These are phyloP conservation scores for Candida adriatica DNA, from an alignment of 805 yeast species.

Conservation along the genomic window DNA sequence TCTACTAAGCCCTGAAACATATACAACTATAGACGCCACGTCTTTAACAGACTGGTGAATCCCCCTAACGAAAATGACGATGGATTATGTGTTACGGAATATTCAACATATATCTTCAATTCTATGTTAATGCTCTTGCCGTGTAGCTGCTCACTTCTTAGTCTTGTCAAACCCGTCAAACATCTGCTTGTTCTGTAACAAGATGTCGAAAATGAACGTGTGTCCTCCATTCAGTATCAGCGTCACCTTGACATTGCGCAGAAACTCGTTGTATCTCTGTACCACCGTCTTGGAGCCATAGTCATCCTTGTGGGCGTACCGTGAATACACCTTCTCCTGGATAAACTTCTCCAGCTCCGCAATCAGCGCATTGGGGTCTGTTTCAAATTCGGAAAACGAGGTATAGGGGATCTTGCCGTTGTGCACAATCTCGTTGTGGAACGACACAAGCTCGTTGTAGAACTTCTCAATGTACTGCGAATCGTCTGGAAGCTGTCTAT, in stretches of 20 bases:
- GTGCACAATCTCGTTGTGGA: conserved; percentile 24
- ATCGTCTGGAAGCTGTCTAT: conserved; percentile 47
- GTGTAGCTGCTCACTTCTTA: conserved; percentile 2
- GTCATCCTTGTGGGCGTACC: conserved; percentile 9
- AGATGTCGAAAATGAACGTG: conserved; percentile 49
- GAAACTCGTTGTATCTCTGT: conserved; percentile 30
- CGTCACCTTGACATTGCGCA: conserved; percentile 36
- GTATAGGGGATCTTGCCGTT: conserved; percentile 17
- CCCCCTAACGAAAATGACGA: conserved; percentile 6
- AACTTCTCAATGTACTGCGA: conserved; percentile 45
- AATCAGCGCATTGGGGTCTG: conserved; percentile 33
- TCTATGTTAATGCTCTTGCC: conserved; percentile 1
- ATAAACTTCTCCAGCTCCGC: conserved; percentile 32
- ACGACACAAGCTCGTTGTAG: conserved; percentile 33
- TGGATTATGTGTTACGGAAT: conserved; percentile 12
- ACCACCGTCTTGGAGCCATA: conserved; percentile 15
- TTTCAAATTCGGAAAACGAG: conserved; percentile 32
- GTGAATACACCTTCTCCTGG: conserved; percentile 25
- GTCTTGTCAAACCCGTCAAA: conserved; percentile 33
- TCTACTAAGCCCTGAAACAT: conserved; percentile 45
- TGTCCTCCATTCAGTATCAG: conserved; percentile 50
- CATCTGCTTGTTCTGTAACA: conserved; percentile 38
- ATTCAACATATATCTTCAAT: conserved; percentile 16
- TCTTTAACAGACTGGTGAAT: conserved; percentile 11
- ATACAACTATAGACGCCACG: conserved; percentile 1